Conservation (phyloP, 1,284 basidiomycete genomes). For the Marasmius oreades region DNA sequence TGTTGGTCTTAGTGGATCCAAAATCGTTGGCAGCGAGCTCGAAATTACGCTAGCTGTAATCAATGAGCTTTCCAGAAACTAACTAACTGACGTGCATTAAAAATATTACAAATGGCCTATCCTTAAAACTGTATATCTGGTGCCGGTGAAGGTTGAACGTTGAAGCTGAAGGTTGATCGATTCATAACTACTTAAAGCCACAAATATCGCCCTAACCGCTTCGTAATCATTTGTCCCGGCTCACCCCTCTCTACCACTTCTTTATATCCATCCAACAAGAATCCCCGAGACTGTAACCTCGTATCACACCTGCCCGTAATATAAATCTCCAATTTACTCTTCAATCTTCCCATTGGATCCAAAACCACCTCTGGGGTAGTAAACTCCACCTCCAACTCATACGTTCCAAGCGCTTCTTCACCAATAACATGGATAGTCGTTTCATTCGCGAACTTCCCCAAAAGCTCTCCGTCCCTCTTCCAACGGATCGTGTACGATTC, state of each 20-base stretch:
- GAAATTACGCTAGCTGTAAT: too few species aligned
- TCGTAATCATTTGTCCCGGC: too few species aligned
- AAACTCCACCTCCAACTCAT: slow-evolving; percentile 46
- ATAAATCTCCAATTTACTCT: slow-evolving; percentile 2
- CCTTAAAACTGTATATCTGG: too few species aligned
- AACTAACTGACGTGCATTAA: too few species aligned
- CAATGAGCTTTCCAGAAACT: too few species aligned
- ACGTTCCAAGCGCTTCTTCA: slow-evolving; percentile 32
- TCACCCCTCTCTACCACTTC: not conserved
- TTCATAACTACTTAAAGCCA: too few species aligned
- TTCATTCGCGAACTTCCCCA: slow-evolving; percentile 45
- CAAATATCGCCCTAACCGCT: too few species aligned
- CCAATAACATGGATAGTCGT: slow-evolving; percentile 41
- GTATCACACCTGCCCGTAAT: not conserved
- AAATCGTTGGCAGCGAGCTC: too few species aligned
- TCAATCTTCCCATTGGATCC: slow-evolving; percentile 34
- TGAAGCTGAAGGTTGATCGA: too few species aligned
- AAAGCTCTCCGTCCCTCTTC: slow-evolving; percentile 40
- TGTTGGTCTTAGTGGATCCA: too few species aligned
- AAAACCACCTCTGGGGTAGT: slow-evolving; percentile 53
- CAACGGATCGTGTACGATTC: slow-evolving; percentile 57
- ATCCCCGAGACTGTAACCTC: not conserved
- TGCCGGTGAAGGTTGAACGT: too few species aligned
- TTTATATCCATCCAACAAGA: not conserved
- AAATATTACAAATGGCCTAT: too few species aligned